A percentile compares a stretch with the other conserved stretches of the same genome.
These are phyloP conservation scores for Colletotrichum sublineola DNA, from an alignment of 2,329 filamentous ascomycete species.

Conservation along the genomic window DNA sequence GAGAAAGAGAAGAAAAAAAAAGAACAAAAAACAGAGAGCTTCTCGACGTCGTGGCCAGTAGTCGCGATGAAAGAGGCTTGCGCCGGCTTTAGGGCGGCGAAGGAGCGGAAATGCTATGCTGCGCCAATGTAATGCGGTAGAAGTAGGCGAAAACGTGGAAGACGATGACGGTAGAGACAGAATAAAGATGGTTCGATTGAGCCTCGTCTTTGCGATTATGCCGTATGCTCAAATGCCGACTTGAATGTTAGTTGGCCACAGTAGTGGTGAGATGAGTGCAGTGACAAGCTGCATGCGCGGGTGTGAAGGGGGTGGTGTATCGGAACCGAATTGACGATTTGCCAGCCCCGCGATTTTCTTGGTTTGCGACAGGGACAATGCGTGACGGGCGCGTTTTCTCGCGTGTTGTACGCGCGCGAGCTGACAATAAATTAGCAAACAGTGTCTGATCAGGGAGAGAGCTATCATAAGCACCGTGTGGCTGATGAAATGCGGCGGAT, in stretches of 20 bases:
- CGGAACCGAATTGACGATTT: not conserved
- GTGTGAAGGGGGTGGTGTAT: not conserved
- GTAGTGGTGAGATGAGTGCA: not conserved
- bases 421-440: not conserved
- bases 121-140: too few relatives aligned
- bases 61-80: not conserved
- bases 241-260: not conserved
- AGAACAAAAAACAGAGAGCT: too few relatives aligned
- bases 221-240: not conserved
- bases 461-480: not conserved
- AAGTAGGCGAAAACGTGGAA: not conserved
- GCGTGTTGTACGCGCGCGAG: slow-evolving; percentile 12
- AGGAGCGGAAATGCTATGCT: not conserved
- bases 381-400: slow-evolving; percentile 6
- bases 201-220: not conserved
- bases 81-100: not conserved
- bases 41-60: not conserved
- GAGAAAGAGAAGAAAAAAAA: not conserved
- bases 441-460: not conserved
- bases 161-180: slow-evolving; percentile 1
- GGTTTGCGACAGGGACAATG: not conserved
- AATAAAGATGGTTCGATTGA: not conserved
- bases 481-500: not conserved
- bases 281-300: not conserved
- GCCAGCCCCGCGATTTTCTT: slow-evolving; percentile 18